Conservation (phyloP, 2,329 filamentous ascomycete genomes). For the Aspergillus sojae region DNA sequence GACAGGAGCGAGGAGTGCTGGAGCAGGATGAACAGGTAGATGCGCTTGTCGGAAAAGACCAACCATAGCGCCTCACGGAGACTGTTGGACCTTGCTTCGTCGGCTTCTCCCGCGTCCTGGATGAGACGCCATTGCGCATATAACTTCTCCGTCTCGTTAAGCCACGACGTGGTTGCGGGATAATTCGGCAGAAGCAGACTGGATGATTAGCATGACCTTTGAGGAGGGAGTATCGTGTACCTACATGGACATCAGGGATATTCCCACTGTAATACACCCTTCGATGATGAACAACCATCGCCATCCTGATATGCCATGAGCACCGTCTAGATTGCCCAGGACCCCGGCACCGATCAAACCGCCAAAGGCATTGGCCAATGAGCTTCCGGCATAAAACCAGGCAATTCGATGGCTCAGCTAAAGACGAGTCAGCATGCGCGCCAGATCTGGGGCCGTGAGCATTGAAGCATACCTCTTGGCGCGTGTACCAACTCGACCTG, state of each 20-base stretch:
- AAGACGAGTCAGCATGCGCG: conserved; percentile 41
- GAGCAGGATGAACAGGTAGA: conserved; percentile 48
- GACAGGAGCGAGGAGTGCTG: conserved; percentile 52
- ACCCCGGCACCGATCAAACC: conserved; percentile 56
- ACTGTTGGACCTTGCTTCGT: conserved; percentile 44
- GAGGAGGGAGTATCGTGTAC: conserved; percentile 4
- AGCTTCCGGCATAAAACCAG: conserved; percentile 52
- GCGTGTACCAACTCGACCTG: conserved; percentile 67
- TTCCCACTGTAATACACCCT: conserved; percentile 41
- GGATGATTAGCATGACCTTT: conserved; percentile 28
- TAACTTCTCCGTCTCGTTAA: conserved; percentile 54
- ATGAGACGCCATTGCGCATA: conserved; percentile 58
- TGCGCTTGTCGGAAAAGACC: conserved; percentile 33
- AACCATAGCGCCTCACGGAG: conserved; percentile 49
- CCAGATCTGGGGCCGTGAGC: conserved; percentile 45
- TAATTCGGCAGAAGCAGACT: conserved; percentile 52
- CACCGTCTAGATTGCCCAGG: conserved; percentile 39
- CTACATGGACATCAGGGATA: conserved; percentile 40
- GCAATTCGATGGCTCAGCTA: conserved; percentile 51
- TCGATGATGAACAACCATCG: conserved; percentile 45
- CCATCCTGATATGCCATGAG: conserved; percentile 34
- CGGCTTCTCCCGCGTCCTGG: conserved; percentile 51
- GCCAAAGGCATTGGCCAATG: conserved; percentile 56
- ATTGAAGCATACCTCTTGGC: conserved; percentile 49
- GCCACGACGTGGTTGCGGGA: conserved; percentile 56